Evolutionary conservation across 495 filamentous ascomycete genomes (phyloP).

Genomic region (Neurospora terricola): DNA sequence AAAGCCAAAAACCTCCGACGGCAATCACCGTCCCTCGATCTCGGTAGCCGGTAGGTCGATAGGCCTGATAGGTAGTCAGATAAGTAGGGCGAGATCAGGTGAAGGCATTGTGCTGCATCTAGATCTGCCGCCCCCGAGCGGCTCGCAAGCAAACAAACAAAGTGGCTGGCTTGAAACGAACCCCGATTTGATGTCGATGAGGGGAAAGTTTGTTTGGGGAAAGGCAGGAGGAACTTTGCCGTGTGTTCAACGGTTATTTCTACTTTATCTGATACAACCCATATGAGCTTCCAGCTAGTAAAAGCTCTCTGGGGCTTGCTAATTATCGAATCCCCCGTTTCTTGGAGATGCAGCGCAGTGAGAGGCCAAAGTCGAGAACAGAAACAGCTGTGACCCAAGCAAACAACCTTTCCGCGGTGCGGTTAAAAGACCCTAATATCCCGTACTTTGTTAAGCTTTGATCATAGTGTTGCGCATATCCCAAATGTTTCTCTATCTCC

Average conservation of each 20-base stretch:
- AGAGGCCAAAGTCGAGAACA: background rate
- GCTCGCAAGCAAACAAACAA: background rate
- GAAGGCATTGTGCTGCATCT: background rate
- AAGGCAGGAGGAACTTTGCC: background rate
- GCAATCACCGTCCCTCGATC: background rate
- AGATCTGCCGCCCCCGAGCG: background rate
- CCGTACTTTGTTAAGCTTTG: too few species aligned
- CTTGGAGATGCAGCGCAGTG: background rate
- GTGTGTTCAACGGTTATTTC: background rate
- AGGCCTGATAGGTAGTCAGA: background rate
- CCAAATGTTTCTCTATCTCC: too few species aligned
- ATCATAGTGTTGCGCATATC: too few species aligned
- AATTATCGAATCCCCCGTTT: background rate
- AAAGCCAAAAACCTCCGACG: background rate
- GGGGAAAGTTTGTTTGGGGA: background rate
- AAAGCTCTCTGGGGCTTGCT: background rate
- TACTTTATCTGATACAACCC: background rate
- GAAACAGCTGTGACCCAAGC: background rate
- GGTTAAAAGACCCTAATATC: too few species aligned
- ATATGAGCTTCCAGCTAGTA: background rate
- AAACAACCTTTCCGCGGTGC: background rate
- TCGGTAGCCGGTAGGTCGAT: background rate
- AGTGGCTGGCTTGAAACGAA: background rate
- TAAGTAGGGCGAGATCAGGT: background rate
- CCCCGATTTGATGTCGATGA: background rate